Conservation (phyloP, 2,329 filamentous ascomycete species). For the Fusarium sp. region DNA sequence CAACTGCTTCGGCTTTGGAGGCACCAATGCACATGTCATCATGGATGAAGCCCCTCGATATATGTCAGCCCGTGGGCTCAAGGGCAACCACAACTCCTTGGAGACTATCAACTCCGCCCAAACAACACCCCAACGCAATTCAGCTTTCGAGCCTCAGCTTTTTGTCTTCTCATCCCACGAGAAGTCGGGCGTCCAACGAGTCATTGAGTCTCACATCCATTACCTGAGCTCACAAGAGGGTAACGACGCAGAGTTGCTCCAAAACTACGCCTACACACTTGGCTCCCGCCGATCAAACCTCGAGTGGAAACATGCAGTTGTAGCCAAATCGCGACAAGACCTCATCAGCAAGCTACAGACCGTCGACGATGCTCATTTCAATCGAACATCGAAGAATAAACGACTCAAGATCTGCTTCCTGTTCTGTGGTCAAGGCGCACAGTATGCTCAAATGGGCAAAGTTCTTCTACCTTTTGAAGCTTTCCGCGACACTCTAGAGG, state of each 20-base stretch:
- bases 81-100: conserved; percentile 56
- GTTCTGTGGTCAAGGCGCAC: conserved; percentile 62
- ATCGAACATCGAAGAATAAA: conserved; percentile 48
- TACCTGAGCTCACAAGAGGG: conserved; percentile 49
- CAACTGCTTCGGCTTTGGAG: conserved; percentile 73
- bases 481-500: conserved; percentile 60
- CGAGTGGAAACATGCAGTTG: conserved; percentile 60
- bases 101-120: conserved; percentile 10
- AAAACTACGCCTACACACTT: conserved; percentile 64
- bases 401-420: conserved; percentile 57
- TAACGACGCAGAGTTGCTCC: conserved; percentile 46
- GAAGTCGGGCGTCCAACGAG: conserved; percentile 56
- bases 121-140: not conserved
- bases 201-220: conserved; percentile 55
- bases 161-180: conserved; percentile 64
- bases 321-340: conserved; percentile 55
- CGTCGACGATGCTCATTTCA: conserved; percentile 35
- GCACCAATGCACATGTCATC: conserved; percentile 69
- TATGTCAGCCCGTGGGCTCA: conserved; percentile 54
- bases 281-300: conserved; percentile 61
- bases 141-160: conserved; percentile 51
- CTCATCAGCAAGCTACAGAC: conserved; percentile 52
- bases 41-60: conserved; percentile 64
- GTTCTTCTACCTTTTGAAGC: conserved; percentile 59
- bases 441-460: conserved; percentile 61